Percentiles rank a stretch among this genome's conserved stretches.
Evolutionary conservation across 768 basidiomycete species (phyloP).

Genomic region (Leccinum boreale): DNA sequence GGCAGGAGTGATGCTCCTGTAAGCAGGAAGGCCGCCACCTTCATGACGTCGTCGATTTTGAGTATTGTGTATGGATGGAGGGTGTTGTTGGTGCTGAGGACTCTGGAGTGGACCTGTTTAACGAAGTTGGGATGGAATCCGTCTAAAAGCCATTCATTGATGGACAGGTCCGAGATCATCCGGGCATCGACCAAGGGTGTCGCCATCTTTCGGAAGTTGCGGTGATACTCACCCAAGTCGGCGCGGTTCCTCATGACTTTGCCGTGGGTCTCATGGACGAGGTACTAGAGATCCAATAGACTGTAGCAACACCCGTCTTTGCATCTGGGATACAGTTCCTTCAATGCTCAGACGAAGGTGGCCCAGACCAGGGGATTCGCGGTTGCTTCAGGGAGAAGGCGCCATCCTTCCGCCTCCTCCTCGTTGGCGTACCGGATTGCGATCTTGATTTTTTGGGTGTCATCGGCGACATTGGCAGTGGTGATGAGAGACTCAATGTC

Average conservation of each 20-base stretch:
- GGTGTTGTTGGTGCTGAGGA: too few species aligned
- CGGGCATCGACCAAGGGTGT: not conserved
- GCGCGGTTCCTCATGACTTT: not conserved
- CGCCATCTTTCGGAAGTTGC: not conserved
- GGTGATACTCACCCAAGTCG: not conserved
- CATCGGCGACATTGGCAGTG: not conserved
- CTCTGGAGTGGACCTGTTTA: too few species aligned
- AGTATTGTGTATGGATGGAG: too few species aligned
- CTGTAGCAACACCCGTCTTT: not conserved
- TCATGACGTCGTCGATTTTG: too few species aligned
- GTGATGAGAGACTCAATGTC: not conserved
- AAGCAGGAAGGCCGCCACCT: too few species aligned
- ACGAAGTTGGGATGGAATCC: too few species aligned
- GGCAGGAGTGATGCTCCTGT: too few species aligned
- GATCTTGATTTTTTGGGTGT: not conserved
- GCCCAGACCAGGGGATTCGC: not conserved
- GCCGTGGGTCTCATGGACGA: not conserved
- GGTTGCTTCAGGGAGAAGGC: not conserved
- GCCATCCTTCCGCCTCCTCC: not conserved
- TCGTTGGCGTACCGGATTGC: not conserved
- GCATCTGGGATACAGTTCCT: not conserved
- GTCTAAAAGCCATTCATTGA: too few species aligned
- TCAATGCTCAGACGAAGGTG: not conserved
- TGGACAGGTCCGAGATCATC: too few species aligned
- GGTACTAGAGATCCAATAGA: not conserved